Evolutionary conservation across 805 yeast genomes (phyloP).

Genomic region (Trichomonascus vanleenenianus): DNA sequence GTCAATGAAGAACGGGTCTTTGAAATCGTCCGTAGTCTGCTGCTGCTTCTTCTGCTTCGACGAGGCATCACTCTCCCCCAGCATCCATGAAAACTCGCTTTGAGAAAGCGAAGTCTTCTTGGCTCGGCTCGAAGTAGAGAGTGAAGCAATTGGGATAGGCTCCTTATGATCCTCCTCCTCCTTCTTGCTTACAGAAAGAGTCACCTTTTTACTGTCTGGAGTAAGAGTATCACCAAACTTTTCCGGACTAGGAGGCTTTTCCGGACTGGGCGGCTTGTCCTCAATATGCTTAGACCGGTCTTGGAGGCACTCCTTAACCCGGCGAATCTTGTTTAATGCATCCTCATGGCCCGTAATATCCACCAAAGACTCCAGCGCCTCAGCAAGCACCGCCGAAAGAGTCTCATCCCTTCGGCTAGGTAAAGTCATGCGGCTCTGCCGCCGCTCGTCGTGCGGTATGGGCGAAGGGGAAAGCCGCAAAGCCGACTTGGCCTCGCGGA

Average conservation of each 20-base stretch:
- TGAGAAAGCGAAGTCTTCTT: slow-evolving; percentile 17
- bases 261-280: no score
- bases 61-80: slow-evolving; percentile 8
- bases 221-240: background rate
- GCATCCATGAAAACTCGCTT: slow-evolving; percentile 24
- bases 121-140: background rate
- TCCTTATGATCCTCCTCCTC: background rate
- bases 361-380: slow-evolving; percentile 7
- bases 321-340: slow-evolving; percentile 9
- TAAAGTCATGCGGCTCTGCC: background rate
- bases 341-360: slow-evolving; percentile 2
- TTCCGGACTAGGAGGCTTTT: no score
- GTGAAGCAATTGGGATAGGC: background rate
- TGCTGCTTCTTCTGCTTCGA: background rate
- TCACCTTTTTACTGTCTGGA: no score
- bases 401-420: slow-evolving; percentile 2
- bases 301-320: slow-evolving; percentile 9
- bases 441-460: background rate
- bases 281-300: background rate
- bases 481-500: slow-evolving; percentile 9
- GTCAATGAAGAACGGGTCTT: background rate
- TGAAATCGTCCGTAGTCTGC: background rate
- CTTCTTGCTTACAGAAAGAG: no score
- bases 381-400: slow-evolving; percentile 9
- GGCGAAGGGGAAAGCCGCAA: background rate